phyloP scores from a whole-genome alignment of 139 green algal genomes.

The Ettlia oleoabundans region DNA sequence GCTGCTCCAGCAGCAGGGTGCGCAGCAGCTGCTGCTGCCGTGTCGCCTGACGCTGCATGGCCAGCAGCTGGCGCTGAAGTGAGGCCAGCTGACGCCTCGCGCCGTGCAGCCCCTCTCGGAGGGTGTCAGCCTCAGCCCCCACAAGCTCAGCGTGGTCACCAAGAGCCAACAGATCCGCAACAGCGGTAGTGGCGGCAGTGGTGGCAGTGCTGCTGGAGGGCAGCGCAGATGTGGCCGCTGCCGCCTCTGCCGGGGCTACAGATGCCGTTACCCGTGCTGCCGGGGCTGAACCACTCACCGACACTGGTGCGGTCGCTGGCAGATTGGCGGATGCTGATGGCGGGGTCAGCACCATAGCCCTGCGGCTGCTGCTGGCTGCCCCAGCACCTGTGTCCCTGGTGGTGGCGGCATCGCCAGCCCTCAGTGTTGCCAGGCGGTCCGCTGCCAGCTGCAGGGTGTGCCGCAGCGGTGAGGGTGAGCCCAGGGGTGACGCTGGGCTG shows the following conservation, averaged over 20 bases:
- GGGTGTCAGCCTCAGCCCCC: constrained; percentile 5
- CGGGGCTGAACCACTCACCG: too few relatives aligned
- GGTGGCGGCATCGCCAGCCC: background rate
- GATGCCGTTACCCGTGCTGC: too few relatives aligned
- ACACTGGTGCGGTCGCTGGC: too few relatives aligned
- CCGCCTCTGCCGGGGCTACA: background rate
- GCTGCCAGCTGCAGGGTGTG: constrained; percentile 31
- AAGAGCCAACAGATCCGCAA: constrained; percentile 12
- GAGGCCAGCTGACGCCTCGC: constrained; percentile 29
- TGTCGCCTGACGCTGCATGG: constrained; percentile 28
- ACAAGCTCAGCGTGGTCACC: constrained; percentile 32
- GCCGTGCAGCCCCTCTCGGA: constrained; percentile 24
- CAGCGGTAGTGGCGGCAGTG: background rate
- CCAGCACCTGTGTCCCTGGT: background rate
- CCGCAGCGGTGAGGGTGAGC: constrained; percentile 18
- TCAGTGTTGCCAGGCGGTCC: background rate
- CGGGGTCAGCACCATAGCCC: background rate
- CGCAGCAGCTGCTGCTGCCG: constrained; percentile 21
- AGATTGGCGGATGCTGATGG: too few relatives aligned
- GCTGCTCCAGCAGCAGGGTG: constrained; percentile 31
- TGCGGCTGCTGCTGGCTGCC: background rate
- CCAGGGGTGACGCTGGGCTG: background rate
- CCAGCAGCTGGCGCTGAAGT: constrained; percentile 22
- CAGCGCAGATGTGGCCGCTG: background rate
- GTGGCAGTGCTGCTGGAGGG: background rate